Evolutionary conservation across 805 yeast genomes (phyloP), one percentile per base, ranked within the genome.

Genomic region (Vanderwaltozyma tropicalis): DNA sequence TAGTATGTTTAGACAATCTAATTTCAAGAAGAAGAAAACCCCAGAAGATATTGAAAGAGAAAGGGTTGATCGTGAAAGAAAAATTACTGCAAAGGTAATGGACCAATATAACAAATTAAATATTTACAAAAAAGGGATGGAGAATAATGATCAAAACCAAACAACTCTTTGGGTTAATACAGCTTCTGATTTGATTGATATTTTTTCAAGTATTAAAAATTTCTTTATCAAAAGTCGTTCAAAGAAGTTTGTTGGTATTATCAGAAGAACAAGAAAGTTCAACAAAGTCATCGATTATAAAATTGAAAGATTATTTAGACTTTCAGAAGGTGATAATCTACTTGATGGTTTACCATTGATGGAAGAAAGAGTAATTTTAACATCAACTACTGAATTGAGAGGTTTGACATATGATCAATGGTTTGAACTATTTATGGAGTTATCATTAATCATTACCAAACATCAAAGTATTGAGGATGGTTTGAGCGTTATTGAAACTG

Each of bases 351-450:
- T 58, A 25, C 63, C 63, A 1, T 38, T 59, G 12, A 52, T 62
- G 53, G 63, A 64, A 34, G 73, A 62, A 34, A 65, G 63, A 66
- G 53, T 66, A 3, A 57, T 61, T 5, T 42, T 61, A 29, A 71
- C 77, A 0, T 71, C 83, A 0, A 69, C 69, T 11, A 65, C 67
- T 1, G 78, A 72, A 48, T 83, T 81, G 51, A 68, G 95, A 40
- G 96, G 95, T 0, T 61, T 87, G 16, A 63, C 68, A 3, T 83
- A 83, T 55, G 82, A 80, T 28, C 71, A 71, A 27, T 92, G 98
- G 98, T 86, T 86, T 57, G 76, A 73, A 44, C 64, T 89, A 6
- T 84, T 87, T 50, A 79, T 87, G 74, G 81, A 80, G 50, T 76
- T 81, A 48, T 78, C 94, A 0, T 57, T 89, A 26, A 68, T 78